phyloP scores from a whole-genome alignment of 306 rosid genomes.

The Hippophae gyantsensis region DNA sequence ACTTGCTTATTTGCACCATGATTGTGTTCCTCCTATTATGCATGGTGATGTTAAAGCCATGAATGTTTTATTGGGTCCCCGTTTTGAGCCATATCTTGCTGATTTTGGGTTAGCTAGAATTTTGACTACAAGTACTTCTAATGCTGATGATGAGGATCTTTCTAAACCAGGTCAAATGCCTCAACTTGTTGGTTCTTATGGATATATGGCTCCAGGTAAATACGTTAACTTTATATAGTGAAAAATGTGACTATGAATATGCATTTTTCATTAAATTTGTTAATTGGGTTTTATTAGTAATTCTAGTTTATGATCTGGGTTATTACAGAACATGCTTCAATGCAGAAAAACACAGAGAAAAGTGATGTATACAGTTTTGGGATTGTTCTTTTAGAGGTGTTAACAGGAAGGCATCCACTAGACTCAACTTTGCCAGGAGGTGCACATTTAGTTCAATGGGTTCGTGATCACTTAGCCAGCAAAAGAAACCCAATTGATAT shows the following conservation, averaged over 20 bases:
- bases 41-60: constrained; percentile 90
- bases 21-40: constrained; percentile 66
- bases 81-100: constrained; percentile 59
- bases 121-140: constrained; percentile 4
- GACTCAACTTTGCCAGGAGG: constrained; percentile 78
- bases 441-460: constrained; percentile 69
- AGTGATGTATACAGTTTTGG: constrained; percentile 88
- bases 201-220: constrained; percentile 93
- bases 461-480: constrained; percentile 49
- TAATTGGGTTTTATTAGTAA: constrained; percentile 1
- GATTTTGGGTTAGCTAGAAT: constrained; percentile 59
- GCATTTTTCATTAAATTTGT: background rate
- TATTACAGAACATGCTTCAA: constrained; percentile 56
- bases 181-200: constrained; percentile 63
- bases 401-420: constrained; percentile 85
- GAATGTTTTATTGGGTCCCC: constrained; percentile 64
- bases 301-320: constrained; percentile 6
- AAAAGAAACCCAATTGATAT: constrained; percentile 41
- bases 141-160: constrained; percentile 14
- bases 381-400: constrained; percentile 64
- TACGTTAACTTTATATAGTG: background rate
- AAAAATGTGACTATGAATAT: background rate
- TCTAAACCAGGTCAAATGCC: constrained; percentile 38
- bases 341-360: constrained; percentile 52
- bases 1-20: constrained; percentile 74